Base-by-base conservation (phyloP, 345 rosid genomes). In the Microcos paniculata region DNA sequence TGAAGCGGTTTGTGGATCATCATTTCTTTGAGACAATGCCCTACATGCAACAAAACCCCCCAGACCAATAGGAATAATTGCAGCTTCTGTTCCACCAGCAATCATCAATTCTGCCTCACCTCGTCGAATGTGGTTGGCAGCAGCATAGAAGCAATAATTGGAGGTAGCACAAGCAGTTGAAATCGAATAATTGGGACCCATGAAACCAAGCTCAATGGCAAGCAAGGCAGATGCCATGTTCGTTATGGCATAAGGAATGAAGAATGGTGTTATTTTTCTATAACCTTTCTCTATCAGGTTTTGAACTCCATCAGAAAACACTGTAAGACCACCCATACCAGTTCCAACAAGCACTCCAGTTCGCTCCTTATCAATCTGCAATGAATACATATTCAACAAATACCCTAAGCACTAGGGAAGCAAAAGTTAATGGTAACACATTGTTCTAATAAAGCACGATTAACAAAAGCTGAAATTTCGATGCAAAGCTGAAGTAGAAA, bases 21-120 rank as follows among this genome's bases (percentile, higher is more conserved):
- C 99, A 76, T 96, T 96, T 79, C 99, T 89, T 87, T 96, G 98
- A 30, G 99, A 96, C 68, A 96, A 75, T 9, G 98, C 99, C 86
- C 99, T 89, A 52, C 98, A 96, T 19, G 99, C 99, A 77, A 92
- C 94, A 79, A 96, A 96, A 70, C 99, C 97, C 71, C 97, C 97
- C 91, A 96, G 83, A 19, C 97, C 99, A 75, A 94, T 88, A 66
- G 99, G 99, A 82, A 96, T 89, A 66, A 96, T 87, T 42, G 97
- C 97, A 80, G 99, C 99, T 86, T 94, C 99, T 26, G 97, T 94
- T 83, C 99, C 98, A 76, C 99, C 99, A 74, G 99, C 97, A 85
- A 96, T 73, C 94, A 96, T 96, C 90, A 96, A 72, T 80, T 96
- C 98, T 79, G 98, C 99, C 89, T 94, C 98, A 43, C 97, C 98